A percentile compares a stretch with the other conserved stretches of the same genome.
These are phyloP conservation scores for Chytriomyces confervae DNA, from an alignment of 192 early-diverging fungal genomes.

Conservation along the genomic window DNA sequence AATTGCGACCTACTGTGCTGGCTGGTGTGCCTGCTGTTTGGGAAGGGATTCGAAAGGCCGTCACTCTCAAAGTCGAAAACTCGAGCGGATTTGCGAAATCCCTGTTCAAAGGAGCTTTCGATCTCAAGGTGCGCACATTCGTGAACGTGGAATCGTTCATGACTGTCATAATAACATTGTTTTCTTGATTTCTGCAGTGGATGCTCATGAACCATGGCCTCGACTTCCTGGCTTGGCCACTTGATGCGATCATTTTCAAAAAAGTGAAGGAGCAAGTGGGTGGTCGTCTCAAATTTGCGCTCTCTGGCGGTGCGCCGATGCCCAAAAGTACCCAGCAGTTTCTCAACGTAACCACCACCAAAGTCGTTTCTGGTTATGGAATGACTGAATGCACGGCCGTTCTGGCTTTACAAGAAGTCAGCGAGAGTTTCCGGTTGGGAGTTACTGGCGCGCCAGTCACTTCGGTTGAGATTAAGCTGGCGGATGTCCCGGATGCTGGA, in stretches of 20 bases:
- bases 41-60: conserved; percentile 85
- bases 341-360: conserved; percentile 74
- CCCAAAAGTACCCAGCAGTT: conserved; percentile 85
- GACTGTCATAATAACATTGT: no score
- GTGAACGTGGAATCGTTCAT: no score
- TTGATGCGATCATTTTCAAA: conserved; percentile 84
- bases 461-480: conserved; percentile 79
- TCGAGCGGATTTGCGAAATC: conserved; percentile 60
- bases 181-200: conserved; percentile 58
- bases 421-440: conserved; percentile 42
- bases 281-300: conserved; percentile 79
- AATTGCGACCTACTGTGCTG: conserved; percentile 72
- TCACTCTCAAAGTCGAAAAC: conserved; percentile 67
- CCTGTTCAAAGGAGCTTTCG: conserved; percentile 80
- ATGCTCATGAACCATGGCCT: conserved; percentile 66
- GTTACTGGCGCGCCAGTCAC: conserved; percentile 81
- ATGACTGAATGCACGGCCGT: conserved; percentile 79
- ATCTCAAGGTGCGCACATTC: conserved; percentile 37
- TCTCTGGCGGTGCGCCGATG: conserved; percentile 92
- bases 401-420: conserved; percentile 52
- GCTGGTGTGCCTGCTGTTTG: conserved; percentile 78
- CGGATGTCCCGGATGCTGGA: conserved; percentile 57
- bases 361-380: conserved; percentile 86
- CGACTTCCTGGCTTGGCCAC: conserved; percentile 59
- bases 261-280: conserved; percentile 84